Evolutionary conservation across 495 filamentous ascomycete genomes (phyloP), one percentile per base, ranked within the genome.

Genomic region (Annulohypoxylon moriforme): DNA sequence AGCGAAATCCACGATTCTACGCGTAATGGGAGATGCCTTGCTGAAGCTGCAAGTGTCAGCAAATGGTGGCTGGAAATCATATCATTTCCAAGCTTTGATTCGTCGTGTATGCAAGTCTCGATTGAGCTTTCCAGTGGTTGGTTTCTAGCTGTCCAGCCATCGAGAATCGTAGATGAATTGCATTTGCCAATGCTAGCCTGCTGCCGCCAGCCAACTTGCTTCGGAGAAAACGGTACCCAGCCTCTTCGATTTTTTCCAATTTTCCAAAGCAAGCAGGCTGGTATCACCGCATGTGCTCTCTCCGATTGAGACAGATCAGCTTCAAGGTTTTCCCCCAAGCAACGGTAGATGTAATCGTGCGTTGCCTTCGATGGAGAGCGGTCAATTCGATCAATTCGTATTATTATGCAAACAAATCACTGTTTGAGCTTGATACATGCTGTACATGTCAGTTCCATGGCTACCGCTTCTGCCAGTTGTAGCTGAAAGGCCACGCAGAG

Each of bases 21-120:
- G 71, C 62, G 63, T 76, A 71, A 74, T 69, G 71, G 68, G 38
- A 68, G 67, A 70, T 71, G 70, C 65, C 67, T 71, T 76, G 70
- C 60, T 66, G 55, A 29, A 60, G 59, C 65, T 67, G 65, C 67
- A 71, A 64, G 69, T 64, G 70, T 71, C 63, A 76, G 74, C 69
- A 70, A 55, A 67, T 36, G 63, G 62, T 60, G 71, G 57, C 57
- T 61, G 67, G 62, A 40, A 47, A 62, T 52, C 56, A 73, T 73
- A 66, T 66, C 36, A 60, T 29, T 49, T 25, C 47, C 38, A 22
- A 47, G 53, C 16, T 36, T 24, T 73, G 71, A 73, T 73, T 69
- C 61, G 66, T 50, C 50, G 38, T 52, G 49, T 61, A 69, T 64
- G 50, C 38, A 34, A 57, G 60, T 61, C 49, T 52, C 63, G 46